Conservation (phyloP, 108 stramenopile genomes). For the Licmophora abbreviata region DNA sequence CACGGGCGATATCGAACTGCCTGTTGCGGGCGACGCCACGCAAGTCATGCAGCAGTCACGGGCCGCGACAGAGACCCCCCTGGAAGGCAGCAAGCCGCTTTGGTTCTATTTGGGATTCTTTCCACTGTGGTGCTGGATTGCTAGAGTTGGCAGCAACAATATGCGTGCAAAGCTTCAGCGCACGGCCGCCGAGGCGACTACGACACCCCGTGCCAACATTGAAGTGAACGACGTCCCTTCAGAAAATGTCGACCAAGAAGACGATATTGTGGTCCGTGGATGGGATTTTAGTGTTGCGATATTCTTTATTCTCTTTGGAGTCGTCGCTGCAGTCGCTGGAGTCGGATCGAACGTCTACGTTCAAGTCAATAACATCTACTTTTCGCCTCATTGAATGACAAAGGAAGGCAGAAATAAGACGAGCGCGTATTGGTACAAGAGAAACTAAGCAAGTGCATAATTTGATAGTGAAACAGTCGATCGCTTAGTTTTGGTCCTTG, state of each 20-base stretch:
- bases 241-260: constrained; percentile 9
- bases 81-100: constrained; percentile 19
- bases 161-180: constrained; percentile 20
- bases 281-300: constrained; percentile 44
- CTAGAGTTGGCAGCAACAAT: constrained; percentile 27
- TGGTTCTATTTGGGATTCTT: constrained; percentile 32
- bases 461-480: too few relatives aligned
- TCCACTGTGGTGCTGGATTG: constrained; percentile 24
- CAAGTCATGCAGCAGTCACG: constrained; percentile 20
- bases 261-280: constrained; percentile 10
- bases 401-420: background rate
- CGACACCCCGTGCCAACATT: constrained; percentile 11
- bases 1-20: constrained; percentile 31
- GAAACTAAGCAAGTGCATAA: too few relatives aligned
- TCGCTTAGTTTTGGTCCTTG: too few relatives aligned
- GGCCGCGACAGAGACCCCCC: constrained; percentile 13
- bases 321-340: constrained; percentile 51
- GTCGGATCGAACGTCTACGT: constrained; percentile 61
- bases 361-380: constrained; percentile 19
- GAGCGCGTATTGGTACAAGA: too few relatives aligned
- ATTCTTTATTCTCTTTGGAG: constrained; percentile 68
- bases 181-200: constrained; percentile 12
- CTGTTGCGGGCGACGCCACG: constrained; percentile 55
- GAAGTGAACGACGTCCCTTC: constrained; percentile 11
- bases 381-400: background rate